These are phyloP conservation scores for Golubevia sp. DNA, from an alignment of 1,284 basidiomycete species.

Conservation along the genomic window DNA sequence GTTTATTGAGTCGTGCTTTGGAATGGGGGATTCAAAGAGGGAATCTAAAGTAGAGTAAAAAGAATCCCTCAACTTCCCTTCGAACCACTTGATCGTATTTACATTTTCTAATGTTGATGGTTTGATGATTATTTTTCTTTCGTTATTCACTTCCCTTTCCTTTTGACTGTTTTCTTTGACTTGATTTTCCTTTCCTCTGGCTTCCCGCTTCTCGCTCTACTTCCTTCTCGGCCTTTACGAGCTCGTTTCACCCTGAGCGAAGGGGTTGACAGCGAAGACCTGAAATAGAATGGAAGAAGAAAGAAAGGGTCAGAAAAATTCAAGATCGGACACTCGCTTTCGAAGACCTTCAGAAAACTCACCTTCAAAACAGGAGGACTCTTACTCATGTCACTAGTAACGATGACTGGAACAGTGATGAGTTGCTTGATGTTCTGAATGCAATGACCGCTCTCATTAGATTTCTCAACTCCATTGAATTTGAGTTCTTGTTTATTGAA, in stretches of 20 bases:
- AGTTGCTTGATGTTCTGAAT: slow-evolving; percentile 44
- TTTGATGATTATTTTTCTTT: too few species aligned
- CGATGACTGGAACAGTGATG: slow-evolving; percentile 37
- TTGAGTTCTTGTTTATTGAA: slow-evolving; percentile 21
- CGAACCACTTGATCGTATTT: too few species aligned
- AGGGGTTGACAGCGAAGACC: slow-evolving; percentile 8
- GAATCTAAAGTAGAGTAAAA: too few species aligned
- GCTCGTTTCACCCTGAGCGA: background rate
- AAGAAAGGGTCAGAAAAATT: background rate
- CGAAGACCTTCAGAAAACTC: slow-evolving; percentile 1
- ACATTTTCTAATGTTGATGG: too few species aligned
- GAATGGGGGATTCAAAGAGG: too few species aligned
- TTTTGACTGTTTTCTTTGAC: too few species aligned
- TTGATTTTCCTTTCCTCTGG: too few species aligned
- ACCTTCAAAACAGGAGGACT: slow-evolving; percentile 54
- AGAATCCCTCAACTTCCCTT: too few species aligned
- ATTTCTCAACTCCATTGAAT: slow-evolving; percentile 22
- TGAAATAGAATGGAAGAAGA: background rate
- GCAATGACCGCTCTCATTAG: slow-evolving; percentile 9
- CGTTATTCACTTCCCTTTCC: too few species aligned
- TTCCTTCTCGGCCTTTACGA: too few species aligned
- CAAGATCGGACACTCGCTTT: background rate
- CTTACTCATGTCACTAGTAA: slow-evolving; percentile 51
- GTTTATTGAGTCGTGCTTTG: too few species aligned
- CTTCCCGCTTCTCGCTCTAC: too few species aligned